phyloP scores from a whole-genome alignment of 108 stramenopile genomes.

The Heterococcus sp. region DNA sequence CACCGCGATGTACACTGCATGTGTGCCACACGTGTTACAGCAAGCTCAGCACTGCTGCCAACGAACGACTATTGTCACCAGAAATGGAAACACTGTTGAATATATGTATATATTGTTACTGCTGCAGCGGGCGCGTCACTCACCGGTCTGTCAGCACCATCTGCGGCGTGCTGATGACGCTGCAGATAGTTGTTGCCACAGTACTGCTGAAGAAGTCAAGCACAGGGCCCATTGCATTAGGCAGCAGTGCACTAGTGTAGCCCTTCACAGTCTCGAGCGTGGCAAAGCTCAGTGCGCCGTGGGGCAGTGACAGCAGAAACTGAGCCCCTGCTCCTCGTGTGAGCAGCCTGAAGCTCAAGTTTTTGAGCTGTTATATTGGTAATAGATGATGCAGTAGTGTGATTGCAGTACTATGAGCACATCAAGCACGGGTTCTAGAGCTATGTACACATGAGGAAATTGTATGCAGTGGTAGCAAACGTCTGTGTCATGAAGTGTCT shows the following conservation, averaged over 20 bases:
- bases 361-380: constrained; percentile 26
- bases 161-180: constrained; percentile 63
- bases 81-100: not conserved
- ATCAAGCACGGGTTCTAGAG: no score
- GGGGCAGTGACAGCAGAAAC: constrained; percentile 82
- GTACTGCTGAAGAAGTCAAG: constrained; percentile 86
- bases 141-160: constrained; percentile 87
- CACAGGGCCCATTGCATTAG: constrained; percentile 60
- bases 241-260: not conserved
- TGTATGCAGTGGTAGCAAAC: no score
- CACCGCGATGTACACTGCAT: no score
- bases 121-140: not conserved
- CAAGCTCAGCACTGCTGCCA: no score
- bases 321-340: constrained; percentile 90
- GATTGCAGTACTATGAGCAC: no score
- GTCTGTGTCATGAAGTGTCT: no score
- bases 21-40: no score
- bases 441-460: no score
- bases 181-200: constrained; percentile 85
- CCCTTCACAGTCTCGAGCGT: constrained; percentile 68
- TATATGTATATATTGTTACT: not conserved
- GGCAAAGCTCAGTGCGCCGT: constrained; percentile 92
- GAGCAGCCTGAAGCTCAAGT: constrained; percentile 51
- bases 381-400: no score
- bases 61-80: no score